These are phyloP conservation scores for Candida sanyaensis DNA, from an alignment of 1,139 yeast genomes.

Conservation along the genomic window DNA sequence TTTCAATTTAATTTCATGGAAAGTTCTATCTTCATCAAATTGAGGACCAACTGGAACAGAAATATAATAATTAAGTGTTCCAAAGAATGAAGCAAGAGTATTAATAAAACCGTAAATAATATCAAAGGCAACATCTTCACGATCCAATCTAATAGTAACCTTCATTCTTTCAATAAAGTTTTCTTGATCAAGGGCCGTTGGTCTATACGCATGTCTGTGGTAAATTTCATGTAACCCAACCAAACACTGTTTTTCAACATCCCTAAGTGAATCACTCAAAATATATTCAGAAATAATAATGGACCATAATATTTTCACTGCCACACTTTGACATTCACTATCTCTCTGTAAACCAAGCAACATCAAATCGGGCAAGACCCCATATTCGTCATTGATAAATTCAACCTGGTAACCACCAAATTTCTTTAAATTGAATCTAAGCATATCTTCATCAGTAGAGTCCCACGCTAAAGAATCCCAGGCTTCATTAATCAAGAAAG, in stretches of 20 bases:
- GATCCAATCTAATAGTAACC: slow-evolving; percentile 54
- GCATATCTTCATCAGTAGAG: slow-evolving; percentile 57
- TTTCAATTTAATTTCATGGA: slow-evolving; percentile 75
- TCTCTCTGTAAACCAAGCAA: slow-evolving; percentile 72
- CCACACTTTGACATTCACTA: slow-evolving; percentile 59
- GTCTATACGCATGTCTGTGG: slow-evolving; percentile 57
- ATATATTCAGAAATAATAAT: slow-evolving; percentile 68
- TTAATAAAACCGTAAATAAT: slow-evolving; percentile 55
- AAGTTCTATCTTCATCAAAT: slow-evolving; percentile 84
- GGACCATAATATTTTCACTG: slow-evolving; percentile 73
- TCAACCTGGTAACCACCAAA: slow-evolving; percentile 77
- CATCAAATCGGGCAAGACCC: slow-evolving; percentile 65
- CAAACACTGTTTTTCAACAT: slow-evolving; percentile 62
- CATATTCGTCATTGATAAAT: slow-evolving; percentile 55
- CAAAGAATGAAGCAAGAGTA: slow-evolving; percentile 63
- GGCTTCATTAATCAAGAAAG: slow-evolving; percentile 54
- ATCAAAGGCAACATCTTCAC: slow-evolving; percentile 66
- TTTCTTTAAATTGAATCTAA: slow-evolving; percentile 60
- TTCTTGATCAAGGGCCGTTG: slow-evolving; percentile 56
- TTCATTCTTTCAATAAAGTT: slow-evolving; percentile 55
- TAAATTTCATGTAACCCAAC: slow-evolving; percentile 67
- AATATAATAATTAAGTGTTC: slow-evolving; percentile 65
- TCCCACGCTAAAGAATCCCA: slow-evolving; percentile 82
- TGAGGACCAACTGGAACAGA: slow-evolving; percentile 82
- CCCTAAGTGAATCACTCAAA: slow-evolving; percentile 57